Conservation (phyloP, 805 yeast genomes). For the Barnettozyma sucrosica region DNA sequence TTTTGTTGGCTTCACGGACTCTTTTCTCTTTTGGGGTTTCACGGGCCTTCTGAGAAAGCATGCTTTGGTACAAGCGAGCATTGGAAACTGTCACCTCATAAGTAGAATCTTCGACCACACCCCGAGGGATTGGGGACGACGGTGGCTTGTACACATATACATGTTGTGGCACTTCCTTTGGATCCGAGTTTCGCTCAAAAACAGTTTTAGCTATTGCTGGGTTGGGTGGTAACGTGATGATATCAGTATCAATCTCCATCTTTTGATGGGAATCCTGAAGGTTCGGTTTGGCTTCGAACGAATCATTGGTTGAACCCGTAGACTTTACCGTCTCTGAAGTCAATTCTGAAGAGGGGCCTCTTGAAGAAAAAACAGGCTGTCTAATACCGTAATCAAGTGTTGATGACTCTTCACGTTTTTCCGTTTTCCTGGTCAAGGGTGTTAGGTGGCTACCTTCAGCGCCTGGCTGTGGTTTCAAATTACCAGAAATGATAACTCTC, state of each 20-base stretch:
- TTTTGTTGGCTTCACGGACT: constrained; percentile 25
- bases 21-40: constrained; percentile 37
- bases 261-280: neutral
- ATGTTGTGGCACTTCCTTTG: constrained; percentile 20
- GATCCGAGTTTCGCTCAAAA: neutral
- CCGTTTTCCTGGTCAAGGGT: too few relatives aligned
- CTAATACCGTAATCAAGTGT: neutral
- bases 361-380: neutral
- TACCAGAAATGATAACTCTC: constrained; percentile 14
- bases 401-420: neutral
- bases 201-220: neutral
- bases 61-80: constrained; percentile 46
- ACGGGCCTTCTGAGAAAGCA: constrained; percentile 38
- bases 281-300: neutral
- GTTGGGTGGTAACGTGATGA: neutral
- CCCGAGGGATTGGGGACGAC: constrained; percentile 9
- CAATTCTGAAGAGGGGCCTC: neutral
- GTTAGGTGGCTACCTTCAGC: too few relatives aligned
- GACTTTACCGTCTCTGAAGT: neutral
- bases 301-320: neutral
- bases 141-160: constrained; percentile 22
- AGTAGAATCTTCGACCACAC: constrained; percentile 30
- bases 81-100: constrained; percentile 47
- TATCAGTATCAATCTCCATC: neutral
- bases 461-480: too few relatives aligned